Conservation (phyloP, 2,329 filamentous ascomycete species). For the Scedosporium apiospermum region DNA sequence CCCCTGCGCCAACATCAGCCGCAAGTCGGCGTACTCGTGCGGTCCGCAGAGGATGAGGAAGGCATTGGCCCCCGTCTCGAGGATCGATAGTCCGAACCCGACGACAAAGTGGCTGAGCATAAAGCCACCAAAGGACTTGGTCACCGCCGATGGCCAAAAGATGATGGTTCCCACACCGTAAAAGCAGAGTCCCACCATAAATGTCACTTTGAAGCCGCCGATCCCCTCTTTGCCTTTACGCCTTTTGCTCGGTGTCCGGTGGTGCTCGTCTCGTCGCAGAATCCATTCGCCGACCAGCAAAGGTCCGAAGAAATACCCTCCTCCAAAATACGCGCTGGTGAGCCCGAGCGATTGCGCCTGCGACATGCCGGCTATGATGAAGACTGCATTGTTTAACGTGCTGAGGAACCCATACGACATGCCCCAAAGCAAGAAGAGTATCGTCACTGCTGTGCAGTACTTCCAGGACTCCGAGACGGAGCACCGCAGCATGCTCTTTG, state of each 20-base stretch:
- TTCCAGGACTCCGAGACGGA: constrained; percentile 56
- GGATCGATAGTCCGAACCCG: constrained; percentile 64
- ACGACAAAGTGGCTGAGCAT: constrained; percentile 66
- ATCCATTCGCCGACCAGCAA: constrained; percentile 61
- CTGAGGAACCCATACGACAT: constrained; percentile 84
- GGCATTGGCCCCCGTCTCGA: constrained; percentile 75
- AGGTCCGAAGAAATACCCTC: constrained; percentile 60
- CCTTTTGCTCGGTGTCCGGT: constrained; percentile 28
- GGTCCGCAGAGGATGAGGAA: constrained; percentile 66
- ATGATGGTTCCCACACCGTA: constrained; percentile 73
- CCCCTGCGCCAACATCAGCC: constrained; percentile 66
- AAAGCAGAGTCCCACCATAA: constrained; percentile 66
- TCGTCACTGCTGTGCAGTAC: constrained; percentile 64
- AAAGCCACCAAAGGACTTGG: constrained; percentile 68
- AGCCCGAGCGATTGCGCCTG: constrained; percentile 55
- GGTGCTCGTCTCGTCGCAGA: constrained; percentile 57
- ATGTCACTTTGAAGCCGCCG: constrained; percentile 68
- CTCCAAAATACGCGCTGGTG: constrained; percentile 61
- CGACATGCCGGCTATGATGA: constrained; percentile 51
- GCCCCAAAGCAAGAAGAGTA: constrained; percentile 83
- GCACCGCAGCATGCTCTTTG: constrained; percentile 61
- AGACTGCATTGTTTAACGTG: constrained; percentile 65
- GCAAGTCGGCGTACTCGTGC: constrained; percentile 60
- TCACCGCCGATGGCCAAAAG: constrained; percentile 74
- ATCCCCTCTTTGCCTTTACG: constrained; percentile 31